phyloP scores from a whole-genome alignment of 495 filamentous ascomycete genomes.

The Trypethelium eluteriae region DNA sequence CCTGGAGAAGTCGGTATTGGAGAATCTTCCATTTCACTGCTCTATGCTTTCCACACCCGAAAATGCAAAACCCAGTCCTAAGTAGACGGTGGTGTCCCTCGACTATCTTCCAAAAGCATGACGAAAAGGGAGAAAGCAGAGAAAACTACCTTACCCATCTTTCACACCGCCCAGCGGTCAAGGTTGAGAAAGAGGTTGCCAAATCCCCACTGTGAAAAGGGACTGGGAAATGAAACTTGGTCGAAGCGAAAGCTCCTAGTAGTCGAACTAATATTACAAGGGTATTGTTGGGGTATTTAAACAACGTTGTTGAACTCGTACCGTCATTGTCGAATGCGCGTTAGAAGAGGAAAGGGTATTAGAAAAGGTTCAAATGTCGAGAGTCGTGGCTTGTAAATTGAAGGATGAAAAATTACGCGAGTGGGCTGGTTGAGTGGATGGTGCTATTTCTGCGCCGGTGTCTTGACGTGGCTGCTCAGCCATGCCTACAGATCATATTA shows the following conservation, averaged over 20 bases:
- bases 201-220: neutral
- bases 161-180: neutral
- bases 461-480: constrained; percentile 28
- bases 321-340: neutral
- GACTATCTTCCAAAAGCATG: neutral
- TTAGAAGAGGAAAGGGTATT: neutral
- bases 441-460: constrained; percentile 10
- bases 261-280: constrained; percentile 7
- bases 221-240: neutral
- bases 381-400: neutral
- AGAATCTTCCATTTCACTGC: neutral
- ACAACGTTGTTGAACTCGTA: neutral
- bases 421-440: neutral
- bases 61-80: neutral
- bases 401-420: neutral
- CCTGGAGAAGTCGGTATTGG: neutral
- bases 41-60: neutral
- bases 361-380: neutral
- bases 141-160: neutral
- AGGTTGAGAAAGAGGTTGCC: neutral
- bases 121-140: neutral
- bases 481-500: constrained; percentile 14
- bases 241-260: neutral
- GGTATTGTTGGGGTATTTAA: neutral
- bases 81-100: neutral